Evolutionary conservation across 805 yeast species (phyloP).

Genomic region (Wickerhamomyces rabaulensis): DNA sequence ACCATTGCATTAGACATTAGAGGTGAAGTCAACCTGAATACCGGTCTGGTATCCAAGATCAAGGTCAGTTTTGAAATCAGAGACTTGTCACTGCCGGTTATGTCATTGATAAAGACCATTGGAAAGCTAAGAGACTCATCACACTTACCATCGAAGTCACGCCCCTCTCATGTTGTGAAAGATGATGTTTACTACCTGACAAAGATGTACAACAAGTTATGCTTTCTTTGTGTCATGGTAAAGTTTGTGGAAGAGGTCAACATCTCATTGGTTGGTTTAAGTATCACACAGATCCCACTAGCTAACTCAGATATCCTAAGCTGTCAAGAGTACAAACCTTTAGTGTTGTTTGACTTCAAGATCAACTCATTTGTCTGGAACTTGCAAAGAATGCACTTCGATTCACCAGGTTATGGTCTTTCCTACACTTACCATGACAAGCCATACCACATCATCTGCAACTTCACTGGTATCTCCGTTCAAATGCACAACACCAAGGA

Average conservation of each 20-base stretch:
- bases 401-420: constrained; percentile 44
- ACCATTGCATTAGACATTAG: constrained; percentile 13
- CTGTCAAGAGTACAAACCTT: constrained; percentile 19
- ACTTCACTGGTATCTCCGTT: constrained; percentile 33
- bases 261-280: constrained; percentile 14
- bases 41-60: constrained; percentile 16
- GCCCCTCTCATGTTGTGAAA: background rate
- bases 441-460: constrained; percentile 35
- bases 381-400: constrained; percentile 24
- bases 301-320: constrained; percentile 12
- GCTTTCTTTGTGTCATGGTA: constrained; percentile 8
- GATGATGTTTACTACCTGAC: constrained; percentile 11
- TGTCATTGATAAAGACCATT: constrained; percentile 8
- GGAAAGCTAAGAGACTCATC: background rate
- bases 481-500: constrained; percentile 22
- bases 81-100: constrained; percentile 13
- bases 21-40: constrained; percentile 13
- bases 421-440: constrained; percentile 34
- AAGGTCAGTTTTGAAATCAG: constrained; percentile 14
- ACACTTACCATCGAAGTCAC: background rate
- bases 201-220: constrained; percentile 9
- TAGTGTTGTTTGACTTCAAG: constrained; percentile 16
- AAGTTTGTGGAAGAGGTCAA: constrained; percentile 14
- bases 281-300: constrained; percentile 18
- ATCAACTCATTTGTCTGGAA: constrained; percentile 21